phyloP scores from a whole-genome alignment of 768 basidiomycete genomes.

The Dioszegia aurantiaca region DNA sequence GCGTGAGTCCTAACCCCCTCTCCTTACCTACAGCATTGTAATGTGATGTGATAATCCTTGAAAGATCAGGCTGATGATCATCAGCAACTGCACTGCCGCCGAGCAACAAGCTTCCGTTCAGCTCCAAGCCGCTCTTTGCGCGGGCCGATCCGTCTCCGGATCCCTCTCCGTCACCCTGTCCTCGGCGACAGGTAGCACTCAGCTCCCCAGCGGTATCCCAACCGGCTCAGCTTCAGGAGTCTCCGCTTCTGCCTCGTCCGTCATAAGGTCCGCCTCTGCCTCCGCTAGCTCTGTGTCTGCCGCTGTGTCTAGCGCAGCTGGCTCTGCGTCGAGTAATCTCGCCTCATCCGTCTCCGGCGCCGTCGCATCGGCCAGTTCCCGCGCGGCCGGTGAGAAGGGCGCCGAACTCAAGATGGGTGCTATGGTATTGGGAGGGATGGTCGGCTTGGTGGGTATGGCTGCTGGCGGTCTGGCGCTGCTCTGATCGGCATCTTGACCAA shows the following conservation, averaged over 20 bases:
- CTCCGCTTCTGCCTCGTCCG: constrained; percentile 14
- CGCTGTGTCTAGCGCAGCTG: constrained; percentile 10
- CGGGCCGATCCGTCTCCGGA: constrained; percentile 21
- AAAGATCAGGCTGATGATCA: too few relatives aligned
- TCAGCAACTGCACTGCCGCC: constrained; percentile 38
- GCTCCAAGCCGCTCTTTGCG: constrained; percentile 43
- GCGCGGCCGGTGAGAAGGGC: constrained; percentile 7
- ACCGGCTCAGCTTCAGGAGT: constrained; percentile 12
- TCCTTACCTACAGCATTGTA: too few relatives aligned
- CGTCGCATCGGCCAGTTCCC: constrained; percentile 2
- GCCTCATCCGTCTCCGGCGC: constrained; percentile 4
- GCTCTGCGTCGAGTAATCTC: constrained; percentile 6
- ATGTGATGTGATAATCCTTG: too few relatives aligned
- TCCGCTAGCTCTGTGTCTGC: constrained; percentile 9
- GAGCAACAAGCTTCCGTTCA: constrained; percentile 37
- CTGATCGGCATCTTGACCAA: not conserved
- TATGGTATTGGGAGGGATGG: constrained; percentile 13
- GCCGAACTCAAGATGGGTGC: constrained; percentile 15
- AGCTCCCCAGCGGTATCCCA: constrained; percentile 22
- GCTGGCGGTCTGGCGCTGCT: constrained; percentile 14
- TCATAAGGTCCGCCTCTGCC: constrained; percentile 15
- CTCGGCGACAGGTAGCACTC: constrained; percentile 18
- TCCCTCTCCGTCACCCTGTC: constrained; percentile 33
- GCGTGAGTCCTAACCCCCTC: constrained; percentile 42
- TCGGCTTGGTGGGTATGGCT: constrained; percentile 21